phyloP scores from a whole-genome alignment of 345 rosid species.

The Firmiana major region DNA sequence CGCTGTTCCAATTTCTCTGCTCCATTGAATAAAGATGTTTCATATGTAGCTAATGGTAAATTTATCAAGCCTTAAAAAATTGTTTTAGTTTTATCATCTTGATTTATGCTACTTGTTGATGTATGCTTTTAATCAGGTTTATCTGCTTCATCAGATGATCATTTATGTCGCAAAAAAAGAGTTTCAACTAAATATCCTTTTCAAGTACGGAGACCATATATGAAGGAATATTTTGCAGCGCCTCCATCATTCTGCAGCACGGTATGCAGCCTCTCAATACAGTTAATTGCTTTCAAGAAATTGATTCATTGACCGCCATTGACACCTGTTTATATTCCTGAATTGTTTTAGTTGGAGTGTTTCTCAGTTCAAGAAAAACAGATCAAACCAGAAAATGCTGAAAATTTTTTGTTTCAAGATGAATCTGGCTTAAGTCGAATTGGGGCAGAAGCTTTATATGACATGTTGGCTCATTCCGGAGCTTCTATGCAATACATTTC shows the following conservation, averaged over 20 bases:
- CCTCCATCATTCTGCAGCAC: constrained; percentile 41
- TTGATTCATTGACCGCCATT: constrained; percentile 15
- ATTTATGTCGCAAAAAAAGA: constrained; percentile 36
- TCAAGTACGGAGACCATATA: constrained; percentile 46
- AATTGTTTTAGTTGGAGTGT: constrained; percentile 39
- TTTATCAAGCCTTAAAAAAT: constrained; percentile 12
- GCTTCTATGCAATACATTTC: constrained; percentile 60
- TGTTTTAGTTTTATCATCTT: constrained; percentile 16
- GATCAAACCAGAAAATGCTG: constrained; percentile 56
- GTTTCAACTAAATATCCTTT: constrained; percentile 63
- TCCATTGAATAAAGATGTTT: constrained; percentile 48
- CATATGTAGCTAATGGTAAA: constrained; percentile 49
- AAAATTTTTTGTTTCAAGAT: constrained; percentile 49
- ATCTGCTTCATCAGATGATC: constrained; percentile 43
- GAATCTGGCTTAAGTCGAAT: constrained; percentile 46
- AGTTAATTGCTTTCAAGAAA: constrained; percentile 7
- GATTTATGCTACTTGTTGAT: constrained; percentile 16
- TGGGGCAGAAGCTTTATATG: constrained; percentile 54
- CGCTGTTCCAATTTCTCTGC: constrained; percentile 57
- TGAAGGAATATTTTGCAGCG: constrained; percentile 67
- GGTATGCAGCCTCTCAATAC: constrained; percentile 35
- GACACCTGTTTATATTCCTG: constrained; percentile 16
- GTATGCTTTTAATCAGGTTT: constrained; percentile 44
- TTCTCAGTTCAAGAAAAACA: constrained; percentile 33
- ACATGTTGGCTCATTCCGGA: constrained; percentile 64